Base-by-base conservation (phyloP, 495 filamentous ascomycete species). In the Penicillium salamii region DNA sequence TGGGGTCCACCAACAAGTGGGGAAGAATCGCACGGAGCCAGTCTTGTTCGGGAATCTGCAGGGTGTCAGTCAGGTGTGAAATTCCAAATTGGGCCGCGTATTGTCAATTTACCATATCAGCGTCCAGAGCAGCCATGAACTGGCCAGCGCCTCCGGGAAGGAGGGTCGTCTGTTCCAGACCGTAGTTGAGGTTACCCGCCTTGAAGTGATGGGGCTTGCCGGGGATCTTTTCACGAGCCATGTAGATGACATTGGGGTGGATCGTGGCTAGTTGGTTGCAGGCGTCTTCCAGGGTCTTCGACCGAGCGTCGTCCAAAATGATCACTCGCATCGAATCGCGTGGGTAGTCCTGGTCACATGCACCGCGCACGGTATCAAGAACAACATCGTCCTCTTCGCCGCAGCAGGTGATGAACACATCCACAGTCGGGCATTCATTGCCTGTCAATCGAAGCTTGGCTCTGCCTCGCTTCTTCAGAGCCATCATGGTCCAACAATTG, bases 131-230 rank as follows among this genome's bases (percentile, higher is more conserved):
- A 8, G 77, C 77, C 50, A 81, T 67, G 53, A 66, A 79, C 42
- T 80, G 62, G 19, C 63, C 62, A 12, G 71, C 57, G 7, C 74
- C 76, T 7, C 72, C 72, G 0, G 62, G 55, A 19, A 78, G 44
- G 1, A 29, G 47, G 0, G 53, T 54, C 13, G 65, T 58, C 26
- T 72, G 61, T 5, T 69, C 65, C 6, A 79, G 57, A 24, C 72
- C 78, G 47, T 70, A 70, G 49, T 75, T 76, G 17, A 82, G 62
- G 42, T 81, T 82, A 33, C 79, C 79, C 5, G 77, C 75, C 61
- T 82, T 82, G 65, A 75, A 81, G 54, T 78, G 68, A 52, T 78
- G 71, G 0, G 73, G 75, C 13, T 70, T 66, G 24, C 72, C 74
- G 2, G 69, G 68, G 13, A 66, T 64, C 49, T 78, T 78, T 40